These are phyloP conservation scores for Allium cepa DNA, from an alignment of 106 monocot genomes.

Conservation along the genomic window DNA sequence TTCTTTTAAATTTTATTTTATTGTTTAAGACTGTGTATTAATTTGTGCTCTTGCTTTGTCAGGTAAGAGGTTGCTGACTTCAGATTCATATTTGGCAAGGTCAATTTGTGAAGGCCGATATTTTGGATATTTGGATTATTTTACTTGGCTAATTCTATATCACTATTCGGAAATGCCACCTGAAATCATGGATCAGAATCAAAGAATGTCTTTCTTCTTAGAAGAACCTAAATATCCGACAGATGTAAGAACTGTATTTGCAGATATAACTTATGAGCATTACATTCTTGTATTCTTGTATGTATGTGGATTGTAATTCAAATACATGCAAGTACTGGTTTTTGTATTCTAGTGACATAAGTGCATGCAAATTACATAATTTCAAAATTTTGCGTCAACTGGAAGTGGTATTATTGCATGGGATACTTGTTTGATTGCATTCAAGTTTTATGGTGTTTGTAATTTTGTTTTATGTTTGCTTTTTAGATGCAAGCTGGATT, in stretches of 20 bases:
- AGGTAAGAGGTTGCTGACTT: slow-evolving; percentile 6
- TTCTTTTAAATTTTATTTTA: too few relatives aligned
- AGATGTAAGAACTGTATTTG: slow-evolving; percentile 15
- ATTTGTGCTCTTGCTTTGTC: slow-evolving; percentile 1
- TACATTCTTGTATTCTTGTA: too few relatives aligned
- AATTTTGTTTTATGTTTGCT: slow-evolving; percentile 1
- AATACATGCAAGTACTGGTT: not conserved
- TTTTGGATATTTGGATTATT: not conserved
- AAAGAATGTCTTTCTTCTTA: slow-evolving; percentile 22
- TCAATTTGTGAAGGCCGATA: not conserved
- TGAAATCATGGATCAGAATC: slow-evolving; percentile 43
- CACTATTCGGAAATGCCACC: slow-evolving; percentile 28
- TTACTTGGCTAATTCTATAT: not conserved
- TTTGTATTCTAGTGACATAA: not conserved
- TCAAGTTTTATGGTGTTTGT: not conserved
- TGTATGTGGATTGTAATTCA: too few relatives aligned
- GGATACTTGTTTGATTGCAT: too few relatives aligned
- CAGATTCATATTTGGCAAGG: not conserved
- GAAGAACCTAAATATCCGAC: slow-evolving; percentile 18
- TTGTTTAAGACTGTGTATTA: too few relatives aligned
- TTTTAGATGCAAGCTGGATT: slow-evolving; percentile 60
- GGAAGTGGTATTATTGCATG: too few relatives aligned
- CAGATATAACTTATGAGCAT: too few relatives aligned
- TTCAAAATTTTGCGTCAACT: too few relatives aligned
- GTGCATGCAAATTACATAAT: too few relatives aligned